A percentile compares a stretch with the other conserved stretches of the same genome.
phyloP scores from a whole-genome alignment of 352 stramenopile genomes.

The Phytopythium helicoides region DNA sequence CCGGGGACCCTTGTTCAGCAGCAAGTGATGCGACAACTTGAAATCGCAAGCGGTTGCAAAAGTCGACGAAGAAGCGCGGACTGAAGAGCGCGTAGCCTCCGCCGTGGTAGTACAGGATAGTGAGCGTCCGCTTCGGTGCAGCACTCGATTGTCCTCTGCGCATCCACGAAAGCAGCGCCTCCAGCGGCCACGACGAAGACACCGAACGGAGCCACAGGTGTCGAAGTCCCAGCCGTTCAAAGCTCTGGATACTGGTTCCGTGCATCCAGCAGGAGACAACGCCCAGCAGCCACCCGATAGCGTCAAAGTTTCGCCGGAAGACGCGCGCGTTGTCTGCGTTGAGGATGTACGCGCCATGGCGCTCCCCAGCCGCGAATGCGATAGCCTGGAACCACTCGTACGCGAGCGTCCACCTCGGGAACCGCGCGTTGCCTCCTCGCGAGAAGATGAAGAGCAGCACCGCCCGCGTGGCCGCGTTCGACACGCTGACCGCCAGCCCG shows the following conservation, averaged over 20 bases:
- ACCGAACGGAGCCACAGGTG: constrained; percentile 46
- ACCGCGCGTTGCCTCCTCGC: constrained; percentile 25
- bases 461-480: constrained; percentile 13
- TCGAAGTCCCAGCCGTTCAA: constrained; percentile 38
- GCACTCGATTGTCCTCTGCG: background rate
- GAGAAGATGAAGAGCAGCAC: constrained; percentile 17
- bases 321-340: constrained; percentile 29
- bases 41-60: constrained; percentile 35
- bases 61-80: constrained; percentile 50
- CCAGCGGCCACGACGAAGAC: background rate
- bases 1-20: background rate
- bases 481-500: constrained; percentile 17
- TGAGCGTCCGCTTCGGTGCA: constrained; percentile 15
- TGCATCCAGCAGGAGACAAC: constrained; percentile 27
- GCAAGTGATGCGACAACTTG: constrained; percentile 10
- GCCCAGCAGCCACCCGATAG: constrained; percentile 29
- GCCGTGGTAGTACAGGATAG: constrained; percentile 61
- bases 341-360: constrained; percentile 31
- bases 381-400: constrained; percentile 46
- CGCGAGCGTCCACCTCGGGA: constrained; percentile 36
- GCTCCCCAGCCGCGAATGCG: constrained; percentile 18
- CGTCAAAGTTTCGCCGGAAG: constrained; percentile 34
- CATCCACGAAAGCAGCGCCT: no score
- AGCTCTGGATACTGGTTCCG: constrained; percentile 18
- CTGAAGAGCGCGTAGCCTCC: constrained; percentile 55